Evolutionary conservation across 768 basidiomycete genomes (phyloP).

Genomic region (Lentinula raphanica): DNA sequence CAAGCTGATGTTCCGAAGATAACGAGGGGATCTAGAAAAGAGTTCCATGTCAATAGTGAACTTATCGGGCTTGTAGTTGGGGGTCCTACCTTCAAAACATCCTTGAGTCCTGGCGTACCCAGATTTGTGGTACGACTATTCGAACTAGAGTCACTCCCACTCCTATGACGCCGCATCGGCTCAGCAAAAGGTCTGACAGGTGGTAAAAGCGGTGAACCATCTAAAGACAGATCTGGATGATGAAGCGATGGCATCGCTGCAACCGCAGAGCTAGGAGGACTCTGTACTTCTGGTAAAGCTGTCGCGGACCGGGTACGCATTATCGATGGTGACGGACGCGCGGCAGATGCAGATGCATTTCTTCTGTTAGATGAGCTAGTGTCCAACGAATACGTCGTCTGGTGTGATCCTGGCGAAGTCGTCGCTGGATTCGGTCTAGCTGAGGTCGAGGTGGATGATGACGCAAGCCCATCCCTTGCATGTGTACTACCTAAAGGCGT

Average conservation of each 20-base stretch:
- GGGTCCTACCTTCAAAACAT: conserved; percentile 61
- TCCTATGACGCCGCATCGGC: conserved; percentile 33
- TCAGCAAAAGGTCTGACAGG: conserved; percentile 43
- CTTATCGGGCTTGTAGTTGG: no score
- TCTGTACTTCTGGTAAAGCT: conserved; percentile 26
- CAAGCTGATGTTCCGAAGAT: conserved; percentile 65
- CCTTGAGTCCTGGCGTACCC: conserved; percentile 58
- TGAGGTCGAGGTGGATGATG: not conserved
- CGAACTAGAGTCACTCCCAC: conserved; percentile 40
- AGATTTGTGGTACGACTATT: conserved; percentile 27
- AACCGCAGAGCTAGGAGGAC: not conserved
- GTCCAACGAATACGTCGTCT: conserved; percentile 55
- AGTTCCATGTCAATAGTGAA: no score
- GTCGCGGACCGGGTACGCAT: conserved; percentile 40
- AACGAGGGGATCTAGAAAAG: conserved; percentile 61
- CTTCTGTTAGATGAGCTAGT: conserved; percentile 28
- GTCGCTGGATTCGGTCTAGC: not conserved
- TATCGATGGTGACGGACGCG: conserved; percentile 24
- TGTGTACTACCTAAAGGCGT: conserved; percentile 20
- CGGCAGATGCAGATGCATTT: conserved; percentile 15
- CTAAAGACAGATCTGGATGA: not conserved
- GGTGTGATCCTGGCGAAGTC: conserved; percentile 38
- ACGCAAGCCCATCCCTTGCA: not conserved
- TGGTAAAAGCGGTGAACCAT: conserved; percentile 27
- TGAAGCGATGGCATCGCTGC: conserved; percentile 10